Conservation (phyloP, 1,139 yeast genomes). For the Geotrichum siamense region DNA sequence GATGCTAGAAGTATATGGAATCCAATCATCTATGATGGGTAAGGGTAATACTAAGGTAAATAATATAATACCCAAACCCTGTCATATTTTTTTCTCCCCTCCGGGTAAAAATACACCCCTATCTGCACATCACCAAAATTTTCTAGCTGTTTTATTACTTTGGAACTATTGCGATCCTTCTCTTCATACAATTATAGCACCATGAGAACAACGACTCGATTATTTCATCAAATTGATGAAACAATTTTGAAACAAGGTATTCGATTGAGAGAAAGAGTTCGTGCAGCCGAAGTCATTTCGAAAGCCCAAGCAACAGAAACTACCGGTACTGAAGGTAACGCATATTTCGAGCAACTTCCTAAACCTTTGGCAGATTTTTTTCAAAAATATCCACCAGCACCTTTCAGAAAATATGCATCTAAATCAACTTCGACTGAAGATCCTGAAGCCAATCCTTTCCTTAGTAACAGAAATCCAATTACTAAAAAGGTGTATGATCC, state of each 20-base stretch:
- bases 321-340: constrained; percentile 9
- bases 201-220: constrained; percentile 12
- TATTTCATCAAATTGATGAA: constrained; percentile 13
- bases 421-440: constrained; percentile 62
- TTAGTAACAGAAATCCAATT: constrained; percentile 77
- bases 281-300: constrained; percentile 7
- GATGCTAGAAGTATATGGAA: too few relatives aligned
- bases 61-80: too few relatives aligned
- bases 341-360: constrained; percentile 47
- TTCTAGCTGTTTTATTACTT: too few relatives aligned
- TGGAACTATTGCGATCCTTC: too few relatives aligned
- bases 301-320: constrained; percentile 16
- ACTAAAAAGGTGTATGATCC: constrained; percentile 75
- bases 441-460: constrained; percentile 75
- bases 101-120: too few relatives aligned
- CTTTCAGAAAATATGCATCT: constrained; percentile 57
- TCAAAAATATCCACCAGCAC: constrained; percentile 77
- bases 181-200: not conserved
- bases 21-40: too few relatives aligned
- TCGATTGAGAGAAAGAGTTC: constrained; percentile 16
- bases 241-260: constrained; percentile 12
- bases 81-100: too few relatives aligned
- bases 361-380: constrained; percentile 66
- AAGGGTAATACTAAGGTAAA: too few relatives aligned
- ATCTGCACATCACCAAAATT: too few relatives aligned